These are phyloP conservation scores for Ogataea dorogensis DNA, from an alignment of 805 yeast genomes.

Conservation along the genomic window DNA sequence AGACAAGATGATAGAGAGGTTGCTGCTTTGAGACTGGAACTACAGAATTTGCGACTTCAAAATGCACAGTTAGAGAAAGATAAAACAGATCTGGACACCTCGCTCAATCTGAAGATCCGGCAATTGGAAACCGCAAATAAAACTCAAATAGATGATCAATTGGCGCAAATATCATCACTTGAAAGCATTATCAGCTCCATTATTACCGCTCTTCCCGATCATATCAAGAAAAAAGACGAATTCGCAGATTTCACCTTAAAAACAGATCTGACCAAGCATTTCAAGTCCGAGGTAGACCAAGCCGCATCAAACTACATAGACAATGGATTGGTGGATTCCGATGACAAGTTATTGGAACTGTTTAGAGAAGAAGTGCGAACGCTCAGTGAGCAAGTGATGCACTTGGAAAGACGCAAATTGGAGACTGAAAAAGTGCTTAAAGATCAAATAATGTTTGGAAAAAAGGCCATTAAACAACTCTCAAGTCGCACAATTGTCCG, in stretches of 20 bases:
- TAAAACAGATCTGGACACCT: not conserved
- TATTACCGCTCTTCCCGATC: constrained; percentile 10
- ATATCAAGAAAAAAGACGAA: constrained; percentile 10
- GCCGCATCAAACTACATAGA: constrained; percentile 4
- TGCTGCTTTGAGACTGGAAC: constrained; percentile 13
- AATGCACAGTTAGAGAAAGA: constrained; percentile 14
- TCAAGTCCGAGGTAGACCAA: constrained; percentile 1
- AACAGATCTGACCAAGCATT: not conserved
- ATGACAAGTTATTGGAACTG: constrained; percentile 29
- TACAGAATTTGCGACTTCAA: constrained; percentile 13
- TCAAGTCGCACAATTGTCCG: constrained; percentile 1
- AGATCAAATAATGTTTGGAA: constrained; percentile 26
- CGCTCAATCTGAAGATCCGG: constrained; percentile 14
- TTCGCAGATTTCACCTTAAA: constrained; percentile 7
- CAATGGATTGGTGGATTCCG: constrained; percentile 21
- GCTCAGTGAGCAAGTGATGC: constrained; percentile 23
- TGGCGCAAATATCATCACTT: constrained; percentile 4
- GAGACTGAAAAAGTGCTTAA: constrained; percentile 24
- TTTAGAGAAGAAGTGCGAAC: constrained; percentile 31
- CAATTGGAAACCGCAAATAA: not conserved
- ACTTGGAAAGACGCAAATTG: constrained; percentile 21
- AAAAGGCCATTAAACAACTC: constrained; percentile 24
- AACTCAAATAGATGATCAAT: not conserved
- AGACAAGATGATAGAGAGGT: constrained; percentile 12
- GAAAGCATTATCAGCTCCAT: constrained; percentile 4